Conservation (phyloP, 2,329 filamentous ascomycete species). For the Phoma sp. region DNA sequence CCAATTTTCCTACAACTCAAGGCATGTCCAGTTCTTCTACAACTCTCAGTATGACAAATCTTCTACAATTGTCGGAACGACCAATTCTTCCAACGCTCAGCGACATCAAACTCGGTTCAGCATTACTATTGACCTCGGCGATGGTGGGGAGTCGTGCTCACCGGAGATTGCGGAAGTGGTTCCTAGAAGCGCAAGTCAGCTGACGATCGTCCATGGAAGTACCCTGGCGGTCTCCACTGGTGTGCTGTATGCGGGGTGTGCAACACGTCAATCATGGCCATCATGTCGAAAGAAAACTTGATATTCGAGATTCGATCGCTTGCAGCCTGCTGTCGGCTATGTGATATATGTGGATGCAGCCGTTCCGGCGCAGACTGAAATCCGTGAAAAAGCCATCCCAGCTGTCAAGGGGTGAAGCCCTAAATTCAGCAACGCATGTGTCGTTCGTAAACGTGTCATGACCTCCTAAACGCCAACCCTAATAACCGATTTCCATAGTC, state of each 20-base stretch:
- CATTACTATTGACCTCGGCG: no score
- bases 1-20: no score
- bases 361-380: constrained; percentile 19
- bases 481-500: constrained; percentile 42
- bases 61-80: no score
- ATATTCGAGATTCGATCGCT: constrained; percentile 21
- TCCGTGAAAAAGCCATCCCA: constrained; percentile 16
- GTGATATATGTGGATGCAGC: constrained; percentile 21
- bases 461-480: constrained; percentile 43
- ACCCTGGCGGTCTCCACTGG: neutral
- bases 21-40: no score
- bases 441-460: constrained; percentile 34
- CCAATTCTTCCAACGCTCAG: no score
- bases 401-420: constrained; percentile 19
- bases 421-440: constrained; percentile 25
- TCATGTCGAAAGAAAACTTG: constrained; percentile 6
- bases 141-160: neutral
- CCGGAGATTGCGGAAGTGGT: constrained; percentile 1
- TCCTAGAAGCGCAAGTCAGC: constrained; percentile 12
- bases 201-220: constrained; percentile 2
- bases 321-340: constrained; percentile 21
- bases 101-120: no score
- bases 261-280: neutral
- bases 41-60: no score
- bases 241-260: constrained; percentile 1